Evolutionary conservation across 2,329 filamentous ascomycete species (phyloP), one percentile per base, ranked within the genome.

Genomic region (Didymella segeticola): DNA sequence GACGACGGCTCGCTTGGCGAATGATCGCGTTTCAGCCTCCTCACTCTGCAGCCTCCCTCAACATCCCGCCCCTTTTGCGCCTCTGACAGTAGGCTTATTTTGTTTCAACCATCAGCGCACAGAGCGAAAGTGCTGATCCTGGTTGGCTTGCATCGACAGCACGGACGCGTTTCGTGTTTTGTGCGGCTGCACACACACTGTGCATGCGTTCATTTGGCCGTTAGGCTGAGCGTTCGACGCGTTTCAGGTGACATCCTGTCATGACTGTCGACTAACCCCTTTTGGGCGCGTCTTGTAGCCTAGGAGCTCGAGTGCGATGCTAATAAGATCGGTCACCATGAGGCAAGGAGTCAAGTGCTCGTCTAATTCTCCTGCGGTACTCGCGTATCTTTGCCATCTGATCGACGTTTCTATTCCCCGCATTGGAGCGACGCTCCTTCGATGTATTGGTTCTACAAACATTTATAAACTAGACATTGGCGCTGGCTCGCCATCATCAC

Each of bases 1-100:
- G 51, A 55, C 46, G 43, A 41, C 38, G 41, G 17, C 20, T 42
- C 22, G 22, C 41, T 58, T 56, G 48, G 50, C 51, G 36, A 45
- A 38, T 31, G 39, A 34, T 57, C 33, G 30, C 47, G 57, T 57
- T 60, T 57, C 47, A 56, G 57, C 57, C 57, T 51, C 43, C 47
- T 53, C 47, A 50, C 43, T 42, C 20, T 34, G 37, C 26, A n/a
- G 42, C 27, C 25, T 43, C 33, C 19, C 31, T 43, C 31, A 19
- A 22, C 37, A 25, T 26, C 23, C 23, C 33, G 15, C 26, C 27
- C 22, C 15, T 48, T 43, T 19, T 38, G 33, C 51, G 43, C 43
- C 15, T 19, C 23, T n/a, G n/a, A n/a, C n/a, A n/a, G n/a, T n/a
- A n/a, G n/a, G n/a, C n/a, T n/a, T n/a, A n/a, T n/a, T n/a, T n/a